These are phyloP conservation scores for Ophiorrhiza pumila DNA, from an alignment of 257 asterid species.

Conservation along the genomic window DNA sequence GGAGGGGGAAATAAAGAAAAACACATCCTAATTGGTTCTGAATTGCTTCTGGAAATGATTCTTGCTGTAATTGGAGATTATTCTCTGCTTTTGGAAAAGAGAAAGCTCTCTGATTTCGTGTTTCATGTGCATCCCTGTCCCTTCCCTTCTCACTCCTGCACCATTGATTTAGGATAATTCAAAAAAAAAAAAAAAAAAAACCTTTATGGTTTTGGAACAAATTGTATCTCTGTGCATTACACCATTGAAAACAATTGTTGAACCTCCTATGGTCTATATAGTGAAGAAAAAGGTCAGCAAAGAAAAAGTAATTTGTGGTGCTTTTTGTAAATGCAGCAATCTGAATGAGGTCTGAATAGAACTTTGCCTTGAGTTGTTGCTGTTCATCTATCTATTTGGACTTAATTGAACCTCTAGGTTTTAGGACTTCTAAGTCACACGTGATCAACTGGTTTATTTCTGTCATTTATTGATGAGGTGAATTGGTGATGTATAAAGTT, in stretches of 20 bases:
- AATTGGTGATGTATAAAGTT: background rate
- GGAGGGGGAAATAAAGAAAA: too few relatives aligned
- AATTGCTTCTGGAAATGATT: background rate
- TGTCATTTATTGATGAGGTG: background rate
- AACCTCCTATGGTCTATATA: background rate
- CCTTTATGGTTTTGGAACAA: background rate
- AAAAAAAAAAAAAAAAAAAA: background rate
- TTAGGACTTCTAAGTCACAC: background rate
- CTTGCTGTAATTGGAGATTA: background rate
- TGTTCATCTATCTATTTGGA: background rate
- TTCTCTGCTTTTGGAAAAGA: background rate
- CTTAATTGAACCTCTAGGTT: background rate
- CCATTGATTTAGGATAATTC: background rate
- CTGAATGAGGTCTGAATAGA: background rate
- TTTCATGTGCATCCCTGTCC: background rate
- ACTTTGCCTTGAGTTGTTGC: background rate
- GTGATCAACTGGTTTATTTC: too few relatives aligned
- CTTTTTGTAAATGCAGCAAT: background rate
- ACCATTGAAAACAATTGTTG: background rate
- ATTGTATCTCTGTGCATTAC: background rate
- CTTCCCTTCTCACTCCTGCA: background rate
- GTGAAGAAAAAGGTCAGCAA: background rate
- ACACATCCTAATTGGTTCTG: background rate
- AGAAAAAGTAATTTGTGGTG: background rate
- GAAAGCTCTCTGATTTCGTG: background rate